phyloP scores from a whole-genome alignment of 768 basidiomycete genomes.

The Boletus speciosus region DNA sequence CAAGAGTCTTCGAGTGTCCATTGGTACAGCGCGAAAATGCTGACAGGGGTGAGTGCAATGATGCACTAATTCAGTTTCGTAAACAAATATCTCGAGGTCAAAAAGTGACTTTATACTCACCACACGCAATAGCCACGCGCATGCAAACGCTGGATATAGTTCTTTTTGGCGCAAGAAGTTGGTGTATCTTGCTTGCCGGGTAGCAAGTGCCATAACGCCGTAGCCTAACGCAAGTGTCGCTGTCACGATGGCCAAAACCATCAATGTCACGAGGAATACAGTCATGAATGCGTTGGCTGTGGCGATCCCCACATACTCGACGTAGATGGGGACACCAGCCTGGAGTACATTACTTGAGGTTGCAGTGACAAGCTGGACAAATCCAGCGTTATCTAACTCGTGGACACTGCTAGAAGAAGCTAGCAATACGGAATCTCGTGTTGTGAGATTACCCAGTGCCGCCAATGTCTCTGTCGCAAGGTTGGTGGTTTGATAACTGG shows the following conservation, averaged over 20 bases:
- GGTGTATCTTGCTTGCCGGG: conserved; percentile 19
- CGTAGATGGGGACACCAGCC: conserved; percentile 81
- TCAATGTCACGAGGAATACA: conserved; percentile 70
- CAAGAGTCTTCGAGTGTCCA: conserved; percentile 91
- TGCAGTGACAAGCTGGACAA: conserved; percentile 65
- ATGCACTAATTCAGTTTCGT: conserved; percentile 43
- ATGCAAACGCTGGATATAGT: conserved; percentile 45
- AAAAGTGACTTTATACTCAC: conserved; percentile 41
- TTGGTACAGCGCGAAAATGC: conserved; percentile 81
- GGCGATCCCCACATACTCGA: conserved; percentile 72
- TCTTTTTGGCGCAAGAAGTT: conserved; percentile 19
- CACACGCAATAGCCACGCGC: conserved; percentile 62
- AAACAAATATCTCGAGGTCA: background rate
- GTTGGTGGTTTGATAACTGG: background rate
- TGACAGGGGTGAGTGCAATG: conserved; percentile 63
- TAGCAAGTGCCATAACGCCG: conserved; percentile 33
- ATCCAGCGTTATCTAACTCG: conserved; percentile 19
- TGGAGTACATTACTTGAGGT: conserved; percentile 64
- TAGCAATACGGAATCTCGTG: background rate
- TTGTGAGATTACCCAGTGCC: conserved; percentile 11
- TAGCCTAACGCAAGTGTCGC: conserved; percentile 53
- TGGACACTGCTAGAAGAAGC: conserved; percentile 22
- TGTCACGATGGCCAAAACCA: conserved; percentile 59
- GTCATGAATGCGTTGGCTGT: conserved; percentile 91
- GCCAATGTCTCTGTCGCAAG: conserved; percentile 7